Evolutionary conservation across 1,284 basidiomycete genomes (phyloP), one percentile per base, ranked within the genome.

Genomic region (Agaricales sp.): DNA sequence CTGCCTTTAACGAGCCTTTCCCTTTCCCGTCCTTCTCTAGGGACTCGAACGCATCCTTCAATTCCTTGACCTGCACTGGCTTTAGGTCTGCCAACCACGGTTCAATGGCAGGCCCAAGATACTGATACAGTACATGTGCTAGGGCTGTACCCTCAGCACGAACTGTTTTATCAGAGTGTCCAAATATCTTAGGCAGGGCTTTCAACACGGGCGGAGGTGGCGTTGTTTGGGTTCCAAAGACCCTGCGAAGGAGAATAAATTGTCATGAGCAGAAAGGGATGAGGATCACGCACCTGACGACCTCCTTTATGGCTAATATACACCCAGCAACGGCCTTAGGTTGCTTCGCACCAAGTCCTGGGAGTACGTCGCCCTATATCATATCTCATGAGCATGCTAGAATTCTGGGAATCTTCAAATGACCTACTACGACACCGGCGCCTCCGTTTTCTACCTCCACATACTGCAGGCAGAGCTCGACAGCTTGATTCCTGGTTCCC

Each of bases 11-110:
- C 1, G 74, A 75, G 2, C 92, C 92, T 54, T 87, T 87, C 0
- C 90, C 90, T 55, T 84, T 86, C 1, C 85, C 87, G 25, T 86
- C 82, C 46, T 79, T 81, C 59, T 96, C 92, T 70, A 95, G 74
- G 23, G 65, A 69, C 54, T 90, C 90, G 59, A 97, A 99, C 0
- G 82, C 76, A 61, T 96, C 94, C 58, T 92, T 91, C 52, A 99
- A 67, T 61, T 99, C 96, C 63, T 97, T 94, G 41, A 94, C 82
- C 65, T 99, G 96, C n/a, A 99, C 93, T 0, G 96, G 92, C 64
- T 99, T 99, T 53, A 99, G 76, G 56, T 96, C 90, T n/a, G 80
- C 70, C 8, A 99, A 70, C 67, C 85, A 92, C 43, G 92, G 80
- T 50, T 92, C 84, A 52, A 99, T 85, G 0, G 84, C 87, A 1